phyloP scores from a whole-genome alignment of 257 asterid species.

The Apocynum venetum region DNA sequence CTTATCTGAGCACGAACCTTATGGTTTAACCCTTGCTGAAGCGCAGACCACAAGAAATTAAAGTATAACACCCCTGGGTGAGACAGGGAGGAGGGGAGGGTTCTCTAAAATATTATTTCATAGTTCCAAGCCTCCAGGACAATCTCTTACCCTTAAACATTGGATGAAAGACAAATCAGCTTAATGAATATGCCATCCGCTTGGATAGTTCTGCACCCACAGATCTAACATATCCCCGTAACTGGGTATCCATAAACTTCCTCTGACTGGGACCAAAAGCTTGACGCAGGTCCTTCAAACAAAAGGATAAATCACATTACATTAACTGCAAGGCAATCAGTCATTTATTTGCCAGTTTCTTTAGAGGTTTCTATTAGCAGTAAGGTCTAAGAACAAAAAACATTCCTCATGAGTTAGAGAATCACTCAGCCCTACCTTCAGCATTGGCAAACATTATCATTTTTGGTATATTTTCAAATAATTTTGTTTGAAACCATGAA shows the following conservation, averaged over 20 bases:
- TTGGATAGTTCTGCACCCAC: slow-evolving; percentile 81
- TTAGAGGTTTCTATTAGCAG: not conserved
- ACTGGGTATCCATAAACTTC: slow-evolving; percentile 47
- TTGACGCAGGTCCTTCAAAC: slow-evolving; percentile 55
- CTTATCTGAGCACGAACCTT: not conserved
- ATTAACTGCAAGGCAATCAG: not conserved
- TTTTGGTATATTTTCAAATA: not conserved
- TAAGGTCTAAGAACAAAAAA: not conserved
- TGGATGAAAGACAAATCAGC: slow-evolving; percentile 29
- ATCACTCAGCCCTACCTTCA: not conserved
- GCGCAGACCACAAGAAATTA: not conserved
- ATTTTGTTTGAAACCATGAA: not conserved
- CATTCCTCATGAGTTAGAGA: not conserved
- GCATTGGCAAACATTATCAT: not conserved
- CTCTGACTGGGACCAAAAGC: slow-evolving; percentile 60
- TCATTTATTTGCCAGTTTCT: not conserved
- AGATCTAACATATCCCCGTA: slow-evolving; percentile 50
- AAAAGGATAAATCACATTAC: slow-evolving; percentile 20
- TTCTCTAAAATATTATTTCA: not conserved
- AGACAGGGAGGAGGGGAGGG: not conserved
- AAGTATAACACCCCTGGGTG: not conserved
- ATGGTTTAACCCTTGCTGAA: not conserved
- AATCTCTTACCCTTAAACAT: not conserved
- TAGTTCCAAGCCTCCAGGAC: not conserved
- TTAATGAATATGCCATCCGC: slow-evolving; percentile 64